A percentile compares a stretch with the other conserved stretches of the same genome.
Evolutionary conservation across 2,329 filamentous ascomycete genomes (phyloP).

Genomic region (Xylariales sp.): DNA sequence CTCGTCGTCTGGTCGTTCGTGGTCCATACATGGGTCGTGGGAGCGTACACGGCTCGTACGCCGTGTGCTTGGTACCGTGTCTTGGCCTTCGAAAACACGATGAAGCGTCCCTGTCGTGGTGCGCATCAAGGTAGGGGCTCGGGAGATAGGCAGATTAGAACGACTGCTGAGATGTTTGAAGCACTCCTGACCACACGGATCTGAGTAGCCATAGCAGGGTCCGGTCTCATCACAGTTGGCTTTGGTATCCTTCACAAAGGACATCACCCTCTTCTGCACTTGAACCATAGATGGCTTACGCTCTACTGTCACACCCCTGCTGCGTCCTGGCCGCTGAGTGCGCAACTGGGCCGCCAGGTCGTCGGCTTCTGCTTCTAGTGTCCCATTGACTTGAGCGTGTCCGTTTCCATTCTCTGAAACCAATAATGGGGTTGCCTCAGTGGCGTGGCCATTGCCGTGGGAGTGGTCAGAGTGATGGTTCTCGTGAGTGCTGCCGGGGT

Average conservation of each 20-base stretch:
- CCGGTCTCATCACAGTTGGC: constrained; percentile 56
- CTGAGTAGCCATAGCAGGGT: constrained; percentile 60
- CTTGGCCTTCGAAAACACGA: constrained; percentile 17
- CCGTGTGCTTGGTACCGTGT: constrained; percentile 15
- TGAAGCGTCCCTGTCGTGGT: constrained; percentile 35
- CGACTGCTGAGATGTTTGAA: constrained; percentile 52
- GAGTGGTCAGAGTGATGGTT: constrained; percentile 9
- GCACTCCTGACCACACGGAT: constrained; percentile 63
- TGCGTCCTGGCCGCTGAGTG: constrained; percentile 11
- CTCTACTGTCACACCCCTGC: constrained; percentile 24
- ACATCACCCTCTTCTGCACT: constrained; percentile 54
- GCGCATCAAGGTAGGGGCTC: constrained; percentile 33
- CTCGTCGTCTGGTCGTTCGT: constrained; percentile 22
- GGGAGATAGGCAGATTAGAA: constrained; percentile 22
- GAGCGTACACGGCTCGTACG: constrained; percentile 22
- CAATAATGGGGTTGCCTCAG: constrained; percentile 48
- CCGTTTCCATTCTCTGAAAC: constrained; percentile 18
- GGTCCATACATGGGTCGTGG: constrained; percentile 23
- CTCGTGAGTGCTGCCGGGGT: constrained; percentile 17
- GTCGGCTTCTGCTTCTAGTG: constrained; percentile 18
- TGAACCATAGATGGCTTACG: constrained; percentile 50
- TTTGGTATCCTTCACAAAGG: constrained; percentile 63
- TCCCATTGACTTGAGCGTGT: constrained; percentile 15
- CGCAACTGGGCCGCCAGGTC: constrained; percentile 13
- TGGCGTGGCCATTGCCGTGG: constrained; percentile 14